Conservation (phyloP, 257 asterid species). For the Jasminum sambac region DNA sequence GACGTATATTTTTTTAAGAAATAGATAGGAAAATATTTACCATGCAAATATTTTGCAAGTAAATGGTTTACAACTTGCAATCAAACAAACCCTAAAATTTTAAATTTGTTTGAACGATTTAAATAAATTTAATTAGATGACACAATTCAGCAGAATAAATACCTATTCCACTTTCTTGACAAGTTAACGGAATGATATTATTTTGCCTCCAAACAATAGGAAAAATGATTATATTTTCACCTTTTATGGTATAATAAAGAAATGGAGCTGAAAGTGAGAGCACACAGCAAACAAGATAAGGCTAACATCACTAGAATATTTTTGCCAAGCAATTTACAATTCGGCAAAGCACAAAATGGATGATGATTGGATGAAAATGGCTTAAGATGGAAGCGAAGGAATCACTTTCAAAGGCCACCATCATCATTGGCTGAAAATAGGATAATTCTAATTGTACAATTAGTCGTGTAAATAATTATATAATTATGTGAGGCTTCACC, state of each 20-base stretch:
- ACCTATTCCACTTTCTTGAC: background rate
- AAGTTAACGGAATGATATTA: background rate
- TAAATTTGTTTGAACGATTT: no score
- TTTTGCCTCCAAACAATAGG: background rate
- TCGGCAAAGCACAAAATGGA: slow-evolving; percentile 39
- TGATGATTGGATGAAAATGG: slow-evolving; percentile 67
- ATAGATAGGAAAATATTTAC: no score
- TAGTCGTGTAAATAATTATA: no score
- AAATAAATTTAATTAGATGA: background rate
- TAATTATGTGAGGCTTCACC: no score
- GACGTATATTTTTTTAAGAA: no score
- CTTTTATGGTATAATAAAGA: slow-evolving; percentile 5
- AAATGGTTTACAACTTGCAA: no score
- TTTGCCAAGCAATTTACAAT: slow-evolving; percentile 32
- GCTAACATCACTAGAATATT: slow-evolving; percentile 35
- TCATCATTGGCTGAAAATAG: slow-evolving; percentile 42
- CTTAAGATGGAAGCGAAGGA: slow-evolving; percentile 77
- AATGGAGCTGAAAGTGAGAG: slow-evolving; percentile 28
- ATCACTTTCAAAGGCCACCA: slow-evolving; percentile 46
- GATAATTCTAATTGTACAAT: slow-evolving; percentile 21
- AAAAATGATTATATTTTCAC: background rate
- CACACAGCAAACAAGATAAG: slow-evolving; percentile 35
- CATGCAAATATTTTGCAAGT: no score
- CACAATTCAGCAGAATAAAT: background rate
- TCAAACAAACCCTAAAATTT: no score